Evolutionary conservation across 179 eudicot species (phyloP), one percentile per base, ranked within the genome.

Genomic region (Spinacia oleracea): DNA sequence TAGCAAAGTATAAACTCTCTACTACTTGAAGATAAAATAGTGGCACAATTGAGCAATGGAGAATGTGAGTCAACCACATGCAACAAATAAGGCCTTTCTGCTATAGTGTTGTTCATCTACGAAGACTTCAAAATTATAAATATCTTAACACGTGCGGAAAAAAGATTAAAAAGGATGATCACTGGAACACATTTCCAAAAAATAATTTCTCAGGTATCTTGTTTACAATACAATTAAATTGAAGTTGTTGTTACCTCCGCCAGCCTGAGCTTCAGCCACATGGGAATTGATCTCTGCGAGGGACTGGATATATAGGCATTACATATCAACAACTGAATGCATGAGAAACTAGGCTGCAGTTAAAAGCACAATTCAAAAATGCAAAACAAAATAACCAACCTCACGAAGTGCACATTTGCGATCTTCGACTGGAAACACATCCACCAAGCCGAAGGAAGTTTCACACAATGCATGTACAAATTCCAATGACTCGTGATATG

Each of bases 401-500:
- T 96, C 99, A 69, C 91, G 84, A 73, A 96, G 97, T 25, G 98
- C 98, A 78, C 90, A 85, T 91, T 93, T 91, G 50, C 99, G 97
- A 83, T 96, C 98, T 86, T 93, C 99, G 74, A 91, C 58, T 11
- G 98, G 99, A 89, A 93, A 96, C 35, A 93, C 92, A 72, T 96
- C 99, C 73, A 96, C 93, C 80, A 96, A 90, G 81, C 97, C 99
- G 81, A 91, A 96, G 53, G 99, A 96, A 32, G 97, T 93, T 66
- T 96, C 99, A 90, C 99, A 93, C 34, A 96, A 85, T 34, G 96
- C 89, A 51, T 87, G 96, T 63, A 96, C 99, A 84, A 93, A 96
- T 85, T 96, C 99, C 74, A 96, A 87, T 27, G 99, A 96, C 84
- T 90, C 92, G n/a, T 96, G 98, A 84, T 96, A 96, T 70, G 97